Evolutionary conservation across 345 rosid species (phyloP), one percentile per base, ranked within the genome.

Genomic region (Camelina hispida): DNA sequence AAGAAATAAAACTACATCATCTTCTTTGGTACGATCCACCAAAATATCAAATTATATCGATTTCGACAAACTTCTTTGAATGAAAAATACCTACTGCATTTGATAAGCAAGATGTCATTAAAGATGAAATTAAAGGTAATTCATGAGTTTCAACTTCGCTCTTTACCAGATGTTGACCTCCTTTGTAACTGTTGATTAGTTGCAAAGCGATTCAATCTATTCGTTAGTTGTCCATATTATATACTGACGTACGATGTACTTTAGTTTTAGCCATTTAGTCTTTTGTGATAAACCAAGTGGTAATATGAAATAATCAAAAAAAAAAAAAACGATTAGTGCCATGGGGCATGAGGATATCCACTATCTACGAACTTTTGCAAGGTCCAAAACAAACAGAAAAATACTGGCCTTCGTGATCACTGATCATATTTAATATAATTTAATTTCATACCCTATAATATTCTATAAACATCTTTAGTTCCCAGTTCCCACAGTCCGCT

Each of bases 401-500:
- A 57, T 2, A 47, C 43, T 71, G 38, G 38, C 50, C 44, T 70
- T 47, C 11, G 37, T 58, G 16, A 59, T 69, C 44, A n/a, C 25
- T 58, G 16, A 59, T 69, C 44, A n/a, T 40, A 68, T 11, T 6
- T 3, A 23, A 2, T 56, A 30, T 68, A 68, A 28, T 54, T 44
- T 68, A 68, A 28, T 54, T 44, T 20, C 5, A 2, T 20, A 10
- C 22, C 43, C 11, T 55, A 18, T 58, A 46, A 46, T 32, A 32
- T 53, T 32, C 34, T 43, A 44, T 71, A 15, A 32, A 10, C 44
- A 48, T 16, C 47, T 3, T 48, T 34, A 34, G 7, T 48, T 4
- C 5, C n/a, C 62, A 30, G 42, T 48, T 4, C 5, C n/a, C 62
- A 30, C 42, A 42, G 30, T 25, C 42, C 62, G 28, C 12, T 62